These are phyloP conservation scores for Penicillium rolfsii DNA, from an alignment of 2,329 filamentous ascomycete species.

Conservation along the genomic window DNA sequence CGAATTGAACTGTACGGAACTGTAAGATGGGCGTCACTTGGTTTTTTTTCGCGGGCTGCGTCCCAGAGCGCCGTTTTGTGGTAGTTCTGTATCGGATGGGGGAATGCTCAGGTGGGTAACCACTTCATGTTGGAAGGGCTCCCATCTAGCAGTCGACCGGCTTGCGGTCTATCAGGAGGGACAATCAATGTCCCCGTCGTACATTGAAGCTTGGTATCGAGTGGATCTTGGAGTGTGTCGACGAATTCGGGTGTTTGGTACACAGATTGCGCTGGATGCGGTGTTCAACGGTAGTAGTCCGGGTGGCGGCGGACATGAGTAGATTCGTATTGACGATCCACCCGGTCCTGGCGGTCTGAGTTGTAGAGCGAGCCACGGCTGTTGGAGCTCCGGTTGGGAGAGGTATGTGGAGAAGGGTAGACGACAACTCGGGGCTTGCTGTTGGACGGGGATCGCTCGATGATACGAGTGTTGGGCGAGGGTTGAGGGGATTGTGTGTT, in stretches of 20 bases:
- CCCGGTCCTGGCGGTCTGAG: conserved; percentile 38
- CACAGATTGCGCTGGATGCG: neutral
- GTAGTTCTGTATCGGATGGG: conserved; percentile 6
- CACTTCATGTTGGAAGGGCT: neutral
- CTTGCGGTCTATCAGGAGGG: conserved; percentile 10
- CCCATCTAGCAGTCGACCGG: conserved; percentile 12
- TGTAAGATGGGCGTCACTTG: neutral
- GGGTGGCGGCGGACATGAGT: conserved; percentile 35
- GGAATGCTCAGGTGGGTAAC: neutral
- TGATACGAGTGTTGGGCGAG: conserved; percentile 17
- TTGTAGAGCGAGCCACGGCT: conserved; percentile 44
- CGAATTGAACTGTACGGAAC: conserved; percentile 2
- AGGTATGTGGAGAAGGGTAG: conserved; percentile 40
- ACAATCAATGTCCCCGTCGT: conserved; percentile 13
- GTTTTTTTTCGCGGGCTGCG: conserved; percentile 1
- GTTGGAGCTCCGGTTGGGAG: conserved; percentile 39
- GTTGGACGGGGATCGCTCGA: conserved; percentile 23
- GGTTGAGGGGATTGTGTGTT: conserved; percentile 19
- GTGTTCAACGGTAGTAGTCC: conserved; percentile 38
- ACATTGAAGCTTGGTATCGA: conserved; percentile 11
- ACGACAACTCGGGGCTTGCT: conserved; percentile 39
- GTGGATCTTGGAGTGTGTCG: neutral
- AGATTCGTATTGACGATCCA: conserved; percentile 38
- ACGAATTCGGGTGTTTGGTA: neutral
- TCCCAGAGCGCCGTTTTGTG: conserved; percentile 5